Percentiles rank a stretch among this genome's conserved stretches.
These are phyloP conservation scores for Fusarium buxicola DNA, from an alignment of 2,329 filamentous ascomycete genomes.

Conservation along the genomic window DNA sequence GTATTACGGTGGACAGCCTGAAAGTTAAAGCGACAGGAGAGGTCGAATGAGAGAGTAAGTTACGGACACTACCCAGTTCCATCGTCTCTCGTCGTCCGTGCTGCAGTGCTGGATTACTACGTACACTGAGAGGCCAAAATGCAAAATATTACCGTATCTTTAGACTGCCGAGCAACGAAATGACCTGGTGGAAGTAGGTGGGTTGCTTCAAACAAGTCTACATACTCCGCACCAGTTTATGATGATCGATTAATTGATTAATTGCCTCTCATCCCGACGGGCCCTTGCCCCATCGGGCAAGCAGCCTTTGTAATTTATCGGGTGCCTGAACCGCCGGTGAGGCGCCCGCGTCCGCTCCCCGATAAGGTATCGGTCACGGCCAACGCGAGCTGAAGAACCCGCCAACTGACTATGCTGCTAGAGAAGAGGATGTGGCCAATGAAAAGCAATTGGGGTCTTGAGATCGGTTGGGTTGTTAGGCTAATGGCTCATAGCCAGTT, in stretches of 20 bases:
- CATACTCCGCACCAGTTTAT: no score
- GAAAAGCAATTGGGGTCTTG: background rate
- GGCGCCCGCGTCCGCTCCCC: conserved; percentile 5
- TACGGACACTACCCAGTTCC: no score
- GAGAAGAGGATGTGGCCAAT: background rate
- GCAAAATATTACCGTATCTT: no score
- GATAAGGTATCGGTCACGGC: conserved; percentile 1
- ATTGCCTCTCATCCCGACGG: background rate
- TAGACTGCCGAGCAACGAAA: no score
- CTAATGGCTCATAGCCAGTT: background rate
- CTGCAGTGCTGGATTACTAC: no score
- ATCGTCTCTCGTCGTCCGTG: no score
- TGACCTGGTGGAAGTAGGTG: no score
- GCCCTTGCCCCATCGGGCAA: background rate
- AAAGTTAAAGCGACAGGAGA: background rate
- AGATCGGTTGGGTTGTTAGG: background rate
- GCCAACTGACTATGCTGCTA: background rate
- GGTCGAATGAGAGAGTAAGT: no score
- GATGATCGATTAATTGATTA: background rate
- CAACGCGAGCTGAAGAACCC: background rate
- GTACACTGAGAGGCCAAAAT: no score
- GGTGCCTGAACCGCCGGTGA: conserved; percentile 1
- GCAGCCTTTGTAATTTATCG: conserved; percentile 1
- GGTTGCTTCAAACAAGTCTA: no score
- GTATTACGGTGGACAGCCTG: conserved; percentile 2